A percentile compares a stretch with the other conserved stretches of the same genome.
phyloP scores from a whole-genome alignment of 306 rosid species.

The Vigna radiata region DNA sequence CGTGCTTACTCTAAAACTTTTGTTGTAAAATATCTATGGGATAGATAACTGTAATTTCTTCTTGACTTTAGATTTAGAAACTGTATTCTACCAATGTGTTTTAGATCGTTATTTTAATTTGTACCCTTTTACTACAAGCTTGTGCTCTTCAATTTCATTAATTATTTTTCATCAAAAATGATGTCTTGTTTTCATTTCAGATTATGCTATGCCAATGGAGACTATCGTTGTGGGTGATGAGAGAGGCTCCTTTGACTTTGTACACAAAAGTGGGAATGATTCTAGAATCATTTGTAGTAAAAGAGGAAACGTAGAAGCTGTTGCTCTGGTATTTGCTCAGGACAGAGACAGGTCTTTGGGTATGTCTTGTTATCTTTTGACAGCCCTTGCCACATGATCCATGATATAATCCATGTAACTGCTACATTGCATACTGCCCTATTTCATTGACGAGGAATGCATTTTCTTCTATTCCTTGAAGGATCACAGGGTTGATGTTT shows the following conservation, averaged over 20 bases:
- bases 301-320: constrained; percentile 53
- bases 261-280: constrained; percentile 51
- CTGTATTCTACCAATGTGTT: constrained; percentile 15
- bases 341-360: constrained; percentile 65
- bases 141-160: background rate
- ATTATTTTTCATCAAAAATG: background rate
- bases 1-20: constrained; percentile 2
- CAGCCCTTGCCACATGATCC: constrained; percentile 21
- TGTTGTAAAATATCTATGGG: constrained; percentile 30
- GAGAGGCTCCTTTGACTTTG: constrained; percentile 59
- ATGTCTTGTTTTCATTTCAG: constrained; percentile 51
- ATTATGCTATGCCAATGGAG: constrained; percentile 75
- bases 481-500: constrained; percentile 15
- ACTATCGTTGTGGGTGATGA: constrained; percentile 82
- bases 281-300: constrained; percentile 50
- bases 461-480: constrained; percentile 4
- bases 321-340: constrained; percentile 77
- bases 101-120: constrained; percentile 21
- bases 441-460: constrained; percentile 6
- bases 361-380: constrained; percentile 45
- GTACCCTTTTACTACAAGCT: constrained; percentile 4
- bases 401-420: constrained; percentile 24
- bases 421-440: constrained; percentile 13
- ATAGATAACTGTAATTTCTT: constrained; percentile 3
- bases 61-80: constrained; percentile 4